Evolutionary conservation across 495 filamentous ascomycete genomes (phyloP).

Genomic region (Xylaria nigripes): DNA sequence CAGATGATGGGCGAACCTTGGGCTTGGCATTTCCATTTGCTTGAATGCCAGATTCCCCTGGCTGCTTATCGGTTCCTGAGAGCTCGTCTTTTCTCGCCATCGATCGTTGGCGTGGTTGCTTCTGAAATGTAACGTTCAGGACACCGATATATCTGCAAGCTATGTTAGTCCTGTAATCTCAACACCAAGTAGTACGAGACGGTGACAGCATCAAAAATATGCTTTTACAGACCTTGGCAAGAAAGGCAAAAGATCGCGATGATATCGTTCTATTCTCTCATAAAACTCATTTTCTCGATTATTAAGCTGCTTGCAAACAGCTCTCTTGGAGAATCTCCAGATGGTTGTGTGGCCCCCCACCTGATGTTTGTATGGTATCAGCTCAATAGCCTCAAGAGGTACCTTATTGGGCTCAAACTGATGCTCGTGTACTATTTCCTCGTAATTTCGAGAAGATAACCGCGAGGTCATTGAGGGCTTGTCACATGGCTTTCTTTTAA

Average conservation of each 20-base stretch:
- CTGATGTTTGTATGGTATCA: slow-evolving; percentile 95
- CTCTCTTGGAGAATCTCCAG: slow-evolving; percentile 88
- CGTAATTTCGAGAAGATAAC: slow-evolving; percentile 32
- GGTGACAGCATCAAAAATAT: background rate
- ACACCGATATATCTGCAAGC: slow-evolving; percentile 83
- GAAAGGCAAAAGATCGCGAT: slow-evolving; percentile 83
- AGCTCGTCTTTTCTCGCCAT: slow-evolving; percentile 37
- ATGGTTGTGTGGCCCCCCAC: slow-evolving; percentile 94
- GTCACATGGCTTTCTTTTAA: slow-evolving; percentile 26
- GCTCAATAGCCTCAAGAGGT: slow-evolving; percentile 83
- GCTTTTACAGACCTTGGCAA: slow-evolving; percentile 69
- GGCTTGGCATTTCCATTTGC: slow-evolving; percentile 15
- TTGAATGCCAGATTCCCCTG: slow-evolving; percentile 16
- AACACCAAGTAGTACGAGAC: background rate
- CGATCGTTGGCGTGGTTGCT: slow-evolving; percentile 62
- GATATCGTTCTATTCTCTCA: slow-evolving; percentile 82
- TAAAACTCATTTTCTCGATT: slow-evolving; percentile 98
- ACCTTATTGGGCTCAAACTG: slow-evolving; percentile 43
- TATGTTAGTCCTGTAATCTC: slow-evolving; percentile 12
- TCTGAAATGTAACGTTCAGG: slow-evolving; percentile 92
- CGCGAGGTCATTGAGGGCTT: slow-evolving; percentile 27
- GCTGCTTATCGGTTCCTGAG: slow-evolving; percentile 16
- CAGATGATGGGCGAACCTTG: slow-evolving; percentile 1
- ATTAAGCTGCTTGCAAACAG: slow-evolving; percentile 96
- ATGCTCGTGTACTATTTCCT: slow-evolving; percentile 41